These are phyloP conservation scores for Penicillium malachiteum DNA, from an alignment of 495 filamentous ascomycete genomes.

Conservation along the genomic window DNA sequence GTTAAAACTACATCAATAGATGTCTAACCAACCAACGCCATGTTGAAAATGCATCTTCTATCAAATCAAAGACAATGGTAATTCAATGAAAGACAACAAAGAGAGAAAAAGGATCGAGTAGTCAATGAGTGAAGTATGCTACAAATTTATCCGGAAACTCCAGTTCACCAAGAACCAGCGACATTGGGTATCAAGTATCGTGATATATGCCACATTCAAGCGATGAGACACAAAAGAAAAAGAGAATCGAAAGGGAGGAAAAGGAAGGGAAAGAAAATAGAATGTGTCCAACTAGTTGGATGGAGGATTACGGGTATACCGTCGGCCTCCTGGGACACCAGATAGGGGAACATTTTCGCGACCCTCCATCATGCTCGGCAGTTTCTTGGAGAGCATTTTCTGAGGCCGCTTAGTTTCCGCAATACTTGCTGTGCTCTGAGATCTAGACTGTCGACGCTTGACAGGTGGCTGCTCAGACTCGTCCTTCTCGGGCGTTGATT, in stretches of 20 bases:
- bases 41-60: slow-evolving; percentile 1
- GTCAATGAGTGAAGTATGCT: slow-evolving; percentile 2
- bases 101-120: slow-evolving; percentile 10
- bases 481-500: slow-evolving; percentile 29
- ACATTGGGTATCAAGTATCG: slow-evolving; percentile 27
- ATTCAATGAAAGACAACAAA: neutral
- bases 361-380: slow-evolving; percentile 51
- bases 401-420: slow-evolving; percentile 41
- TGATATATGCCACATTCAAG: slow-evolving; percentile 6
- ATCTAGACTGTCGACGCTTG: slow-evolving; percentile 52
- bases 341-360: slow-evolving; percentile 59
- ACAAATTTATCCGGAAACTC: slow-evolving; percentile 23
- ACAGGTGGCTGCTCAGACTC: slow-evolving; percentile 49
- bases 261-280: slow-evolving; percentile 6
- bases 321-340: slow-evolving; percentile 23
- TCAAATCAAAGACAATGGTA: slow-evolving; percentile 8
- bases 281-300: slow-evolving; percentile 18
- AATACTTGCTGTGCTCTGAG: slow-evolving; percentile 19
- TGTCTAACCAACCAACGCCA: neutral
- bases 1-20: too few species aligned
- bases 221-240: neutral
- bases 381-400: slow-evolving; percentile 46
- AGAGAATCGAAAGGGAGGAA: neutral
- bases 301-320: slow-evolving; percentile 29
- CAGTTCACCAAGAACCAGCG: slow-evolving; percentile 20